phyloP scores from a whole-genome alignment of 169 alveolate genomes.

The Plasmodium inui region DNA sequence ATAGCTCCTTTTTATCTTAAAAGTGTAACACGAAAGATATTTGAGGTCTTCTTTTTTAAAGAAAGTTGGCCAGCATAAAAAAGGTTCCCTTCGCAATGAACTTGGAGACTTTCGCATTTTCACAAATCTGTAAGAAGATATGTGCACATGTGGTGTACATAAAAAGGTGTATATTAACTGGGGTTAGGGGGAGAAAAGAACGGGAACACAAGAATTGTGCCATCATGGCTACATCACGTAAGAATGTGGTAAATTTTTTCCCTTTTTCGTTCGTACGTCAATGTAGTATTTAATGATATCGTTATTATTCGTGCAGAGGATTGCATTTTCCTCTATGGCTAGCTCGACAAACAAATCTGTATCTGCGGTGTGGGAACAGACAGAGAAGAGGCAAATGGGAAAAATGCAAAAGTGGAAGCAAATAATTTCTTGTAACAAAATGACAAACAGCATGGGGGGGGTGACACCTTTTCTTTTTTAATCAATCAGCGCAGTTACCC shows the following conservation, averaged over 20 bases:
- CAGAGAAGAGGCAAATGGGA: too few relatives aligned
- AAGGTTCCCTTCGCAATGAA: constrained; percentile 72
- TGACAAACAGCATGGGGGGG: not conserved
- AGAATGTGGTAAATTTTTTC: not conserved
- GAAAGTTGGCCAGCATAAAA: constrained; percentile 50
- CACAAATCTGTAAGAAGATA: constrained; percentile 20
- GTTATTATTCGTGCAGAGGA: constrained; percentile 57
- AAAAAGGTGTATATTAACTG: not conserved
- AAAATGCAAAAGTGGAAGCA: not conserved
- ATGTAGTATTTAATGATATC: constrained; percentile 54
- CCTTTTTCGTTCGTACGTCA: constrained; percentile 15
- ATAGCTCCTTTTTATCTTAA: constrained; percentile 10
- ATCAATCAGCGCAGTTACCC: constrained; percentile 27
- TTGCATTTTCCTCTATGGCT: constrained; percentile 43
- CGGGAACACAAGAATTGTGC: not conserved
- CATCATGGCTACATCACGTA: not conserved
- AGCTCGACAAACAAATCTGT: constrained; percentile 17
- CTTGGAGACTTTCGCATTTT: constrained; percentile 66
- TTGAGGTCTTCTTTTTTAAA: not conserved
- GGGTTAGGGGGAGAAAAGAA: not conserved
- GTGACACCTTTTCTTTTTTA: not conserved
- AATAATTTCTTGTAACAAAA: not conserved
- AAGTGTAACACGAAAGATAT: not conserved
- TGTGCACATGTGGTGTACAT: not conserved
- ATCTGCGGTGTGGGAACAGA: constrained; percentile 15